Evolutionary conservation across 2,329 filamentous ascomycete species (phyloP), one percentile per base, ranked within the genome.

Genomic region (Colletotrichum liaoningense): DNA sequence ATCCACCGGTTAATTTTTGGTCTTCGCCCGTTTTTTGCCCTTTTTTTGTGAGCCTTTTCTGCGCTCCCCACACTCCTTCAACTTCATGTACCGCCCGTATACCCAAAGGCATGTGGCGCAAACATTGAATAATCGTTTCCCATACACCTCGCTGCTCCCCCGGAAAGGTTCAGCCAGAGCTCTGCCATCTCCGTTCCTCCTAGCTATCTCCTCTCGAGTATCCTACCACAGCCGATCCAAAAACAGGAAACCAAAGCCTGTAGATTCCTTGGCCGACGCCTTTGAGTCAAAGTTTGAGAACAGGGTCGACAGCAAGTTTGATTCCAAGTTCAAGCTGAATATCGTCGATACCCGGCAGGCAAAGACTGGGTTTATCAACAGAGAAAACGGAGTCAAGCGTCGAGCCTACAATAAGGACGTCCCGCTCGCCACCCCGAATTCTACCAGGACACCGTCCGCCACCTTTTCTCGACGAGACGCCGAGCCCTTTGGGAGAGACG

Each of bases 61-160:
- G 56, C 16, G 60, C 70, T 73, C 70, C 60, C 56, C 70, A 70
- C 70, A 38, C 49, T 73, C 70, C 28, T 65, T 65, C 60, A 26
- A 16, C 70, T 65, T 49, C 55, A 73, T 73, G 70, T 65, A 58
- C 63, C 33, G 24, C 14, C 26, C 67, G n/a, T 16, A 26, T 35
- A 62, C 22, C 14, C 46, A 56, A 26, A 42, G 19, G 28, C 33
- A 55, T 49, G 30, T 62, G 7, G 56, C 35, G 24, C 46, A 35
- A 33, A 30, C 35, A 52, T 28, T 70, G 33, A 42, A 12, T 35
- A 42, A 12, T 35, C 26, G 49, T 28, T 38, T 54, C 7, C 19
- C 26, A 9, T 33, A 64, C 52, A 3, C 26, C 49, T 38, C 55
- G 30, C 4, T 11, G 30, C 0, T 11, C 22, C 30, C 28, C 30